These are phyloP conservation scores for Lentinula sp. DNA, from an alignment of 768 basidiomycete genomes.

Conservation along the genomic window DNA sequence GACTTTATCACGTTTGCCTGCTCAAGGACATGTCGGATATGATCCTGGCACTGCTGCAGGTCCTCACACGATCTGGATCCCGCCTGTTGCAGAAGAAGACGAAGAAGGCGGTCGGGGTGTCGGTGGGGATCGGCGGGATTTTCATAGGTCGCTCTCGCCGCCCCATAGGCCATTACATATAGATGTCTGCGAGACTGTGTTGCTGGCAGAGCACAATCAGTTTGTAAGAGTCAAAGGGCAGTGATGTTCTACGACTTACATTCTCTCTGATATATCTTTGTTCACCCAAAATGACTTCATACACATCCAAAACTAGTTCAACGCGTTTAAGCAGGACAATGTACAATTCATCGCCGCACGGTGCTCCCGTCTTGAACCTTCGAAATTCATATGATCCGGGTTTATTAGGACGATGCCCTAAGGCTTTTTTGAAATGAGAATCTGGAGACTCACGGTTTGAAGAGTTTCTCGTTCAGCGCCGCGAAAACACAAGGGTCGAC, in stretches of 20 bases:
- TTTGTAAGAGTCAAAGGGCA: not conserved
- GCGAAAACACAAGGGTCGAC: constrained; percentile 43
- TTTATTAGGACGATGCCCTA: not conserved
- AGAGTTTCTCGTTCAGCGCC: constrained; percentile 40
- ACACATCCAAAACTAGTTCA: constrained; percentile 31
- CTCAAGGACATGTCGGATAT: not conserved
- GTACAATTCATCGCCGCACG: constrained; percentile 23
- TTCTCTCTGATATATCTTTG: constrained; percentile 53
- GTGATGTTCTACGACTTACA: constrained; percentile 18
- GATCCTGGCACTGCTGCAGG: constrained; percentile 7
- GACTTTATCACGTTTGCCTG: constrained; percentile 24
- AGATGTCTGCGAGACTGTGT: constrained; percentile 44
- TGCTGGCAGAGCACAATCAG: constrained; percentile 6
- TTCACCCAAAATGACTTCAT: constrained; percentile 51
- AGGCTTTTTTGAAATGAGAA: not conserved
- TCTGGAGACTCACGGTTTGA: constrained; percentile 35
- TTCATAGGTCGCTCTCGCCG: constrained; percentile 64
- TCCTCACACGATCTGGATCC: constrained; percentile 15
- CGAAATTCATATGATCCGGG: constrained; percentile 16
- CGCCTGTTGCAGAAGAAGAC: constrained; percentile 34
- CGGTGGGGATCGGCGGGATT: constrained; percentile 40
- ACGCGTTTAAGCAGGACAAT: constrained; percentile 15
- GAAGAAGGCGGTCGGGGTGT: constrained; percentile 1
- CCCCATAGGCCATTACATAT: constrained; percentile 48
- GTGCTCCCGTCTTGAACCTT: constrained; percentile 22